phyloP scores from a whole-genome alignment of 345 rosid species.

The sweet orange (Citrus sinensis) region DNA sequence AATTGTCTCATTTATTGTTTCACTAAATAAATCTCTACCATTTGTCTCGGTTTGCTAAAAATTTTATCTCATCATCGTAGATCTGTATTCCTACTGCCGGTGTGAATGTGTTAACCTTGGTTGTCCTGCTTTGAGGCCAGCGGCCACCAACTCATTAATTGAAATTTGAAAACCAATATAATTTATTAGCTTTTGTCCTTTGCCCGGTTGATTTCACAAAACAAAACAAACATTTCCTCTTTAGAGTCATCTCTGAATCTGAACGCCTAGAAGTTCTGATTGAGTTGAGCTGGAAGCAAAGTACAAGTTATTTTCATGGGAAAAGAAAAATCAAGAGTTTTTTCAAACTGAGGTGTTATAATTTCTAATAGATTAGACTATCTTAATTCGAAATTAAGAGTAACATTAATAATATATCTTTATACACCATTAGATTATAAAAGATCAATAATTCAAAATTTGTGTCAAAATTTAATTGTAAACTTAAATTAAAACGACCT shows the following conservation, averaged over 20 bases:
- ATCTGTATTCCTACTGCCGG: not conserved
- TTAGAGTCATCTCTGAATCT: not conserved
- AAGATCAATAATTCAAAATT: too few relatives aligned
- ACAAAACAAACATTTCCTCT: not conserved
- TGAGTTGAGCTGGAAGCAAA: not conserved
- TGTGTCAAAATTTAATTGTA: too few relatives aligned
- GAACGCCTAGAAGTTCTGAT: not conserved
- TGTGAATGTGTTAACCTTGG: not conserved
- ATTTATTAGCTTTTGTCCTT: not conserved
- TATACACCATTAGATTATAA: too few relatives aligned
- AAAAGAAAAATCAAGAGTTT: too few relatives aligned
- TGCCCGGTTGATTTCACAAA: not conserved
- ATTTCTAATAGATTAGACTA: too few relatives aligned
- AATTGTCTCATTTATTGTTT: slow-evolving; percentile 11
- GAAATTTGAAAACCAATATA: not conserved
- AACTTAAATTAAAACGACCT: too few relatives aligned
- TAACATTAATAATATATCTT: too few relatives aligned
- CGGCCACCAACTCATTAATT: not conserved
- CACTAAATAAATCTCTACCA: not conserved
- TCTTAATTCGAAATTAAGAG: too few relatives aligned
- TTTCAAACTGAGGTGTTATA: too few relatives aligned
- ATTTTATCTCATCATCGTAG: not conserved
- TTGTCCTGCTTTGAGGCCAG: not conserved
- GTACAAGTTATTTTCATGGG: too few relatives aligned
- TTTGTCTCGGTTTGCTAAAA: slow-evolving; percentile 28